Base-by-base conservation (phyloP, 805 yeast species). In the Myxozyma vanderwaltii region DNA sequence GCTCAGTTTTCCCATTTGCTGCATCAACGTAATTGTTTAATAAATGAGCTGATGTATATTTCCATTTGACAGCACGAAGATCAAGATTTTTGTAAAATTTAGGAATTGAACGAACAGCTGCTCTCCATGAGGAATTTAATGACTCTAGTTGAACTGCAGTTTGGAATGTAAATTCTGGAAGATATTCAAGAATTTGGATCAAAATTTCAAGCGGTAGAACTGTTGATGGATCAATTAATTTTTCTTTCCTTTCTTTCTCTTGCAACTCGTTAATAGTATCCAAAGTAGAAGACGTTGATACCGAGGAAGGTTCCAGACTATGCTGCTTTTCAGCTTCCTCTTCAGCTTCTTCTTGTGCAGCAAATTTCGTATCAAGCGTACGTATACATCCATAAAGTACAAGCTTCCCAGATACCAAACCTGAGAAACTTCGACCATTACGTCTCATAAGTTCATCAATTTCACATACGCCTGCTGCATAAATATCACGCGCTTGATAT, bases 211-310 rank as follows among this genome's bases (percentile, higher is more conserved):
- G 46, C 27, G 60, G 60, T 12, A 56, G 47, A 7, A 45, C 31
- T 23, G 44, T n/a, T 21, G 60, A 49, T n/a, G 60, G 60, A 17
- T 56, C 60, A 15, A 49, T 35, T 56, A 15, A 35, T 35, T n/a
- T 23, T 17, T 13, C 5, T 24, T 19, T 26, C 44, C n/a, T 24
- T 43, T 26, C 41, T 21, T 15, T 12, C 21, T 38, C 40, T 47
- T 10, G 15, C 10, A 40, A 21, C 10, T 2, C 49, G 8, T 17
- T 4, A 12, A 19, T 24, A n/a, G 51, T 13, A 2, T 12, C 13
- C 5, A 26, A 4, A 19, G 45, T 21, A 15, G 23, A 40, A 13
- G 52, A 54, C 4, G 46, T 38, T 23, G 57, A 54, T 13, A 54
- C 23, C 12, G 46, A 35, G 7, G 39, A 35, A 26, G 47, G 33